Conservation (phyloP, 192 early-diverging fungal genomes). For the Chytriomyces sp. region DNA sequence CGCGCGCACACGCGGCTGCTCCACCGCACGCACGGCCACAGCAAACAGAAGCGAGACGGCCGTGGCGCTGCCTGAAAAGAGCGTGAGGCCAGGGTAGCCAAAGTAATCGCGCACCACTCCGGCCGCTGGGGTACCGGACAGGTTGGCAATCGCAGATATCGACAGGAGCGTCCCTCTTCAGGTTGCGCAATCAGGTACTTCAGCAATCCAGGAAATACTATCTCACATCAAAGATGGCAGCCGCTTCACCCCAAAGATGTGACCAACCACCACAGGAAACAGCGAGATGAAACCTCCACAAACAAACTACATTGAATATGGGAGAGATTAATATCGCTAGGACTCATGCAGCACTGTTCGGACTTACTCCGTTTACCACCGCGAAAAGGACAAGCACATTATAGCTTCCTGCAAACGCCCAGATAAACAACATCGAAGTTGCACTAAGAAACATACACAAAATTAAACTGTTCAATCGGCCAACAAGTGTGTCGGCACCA, state of each 20-base stretch:
- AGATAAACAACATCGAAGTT: slow-evolving; percentile 40
- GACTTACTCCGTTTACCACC: slow-evolving; percentile 42
- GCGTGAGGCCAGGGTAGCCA: background rate
- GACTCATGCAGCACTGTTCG: background rate
- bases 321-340: background rate
- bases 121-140: slow-evolving; percentile 3
- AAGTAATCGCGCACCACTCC: background rate
- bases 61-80: slow-evolving; percentile 5
- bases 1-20: no score
- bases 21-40: background rate
- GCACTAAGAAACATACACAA: slow-evolving; percentile 38
- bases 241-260: slow-evolving; percentile 16
- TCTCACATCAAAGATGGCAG: slow-evolving; percentile 16
- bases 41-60: background rate
- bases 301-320: slow-evolving; percentile 24
- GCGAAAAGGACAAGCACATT: slow-evolving; percentile 37
- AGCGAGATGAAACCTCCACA: slow-evolving; percentile 50
- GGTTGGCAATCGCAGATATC: slow-evolving; percentile 14
- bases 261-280: slow-evolving; percentile 36
- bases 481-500: slow-evolving; percentile 58
- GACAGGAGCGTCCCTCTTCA: slow-evolving; percentile 23
- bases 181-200: no score
- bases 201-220: no score
- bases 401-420: slow-evolving; percentile 53
- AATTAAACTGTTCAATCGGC: slow-evolving; percentile 66